Base-by-base conservation (phyloP, 768 basidiomycete species). In the Hericium rajendrae region DNA sequence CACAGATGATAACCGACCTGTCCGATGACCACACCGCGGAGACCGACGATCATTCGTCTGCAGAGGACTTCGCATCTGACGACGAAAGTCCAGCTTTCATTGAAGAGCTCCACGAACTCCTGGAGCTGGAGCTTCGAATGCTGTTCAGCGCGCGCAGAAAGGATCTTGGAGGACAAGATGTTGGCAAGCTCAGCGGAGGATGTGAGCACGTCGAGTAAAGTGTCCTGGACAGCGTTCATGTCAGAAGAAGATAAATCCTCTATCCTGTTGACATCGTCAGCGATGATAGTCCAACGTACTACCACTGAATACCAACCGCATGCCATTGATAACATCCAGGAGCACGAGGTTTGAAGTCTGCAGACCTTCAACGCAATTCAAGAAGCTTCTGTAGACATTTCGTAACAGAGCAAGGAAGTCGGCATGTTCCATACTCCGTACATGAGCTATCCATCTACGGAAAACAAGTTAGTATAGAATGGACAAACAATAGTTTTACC, bases 1-100 rank as follows among this genome's bases (percentile, higher is more conserved):
- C 4, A 4, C 10, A 15, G 5, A 38, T 13, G 22, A 32, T 38
- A 6, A 56, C 65, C 10, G 40, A 88, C 88, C 78, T 95, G 94
- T 54, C 83, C 78, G 48, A 94, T 84, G 53, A 93, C 80, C 2
- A 83, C 88, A 4, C 94, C 94, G 57, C 97, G 76, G 37, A 98
- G 74, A 6, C 91, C 88, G 56, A 97, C 91, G 57, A 97, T 94
- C 92, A 98, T 97, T 62, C 86, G 77, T 55, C 84, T 78, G 61
- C 88, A 91, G 28, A 97, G 75, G 28, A 85, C 81, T 68, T 99
- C 95, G 66, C 90, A 92, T 61, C 77, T 78, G 24, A 97, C 79
- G 9, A 98, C 92, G 63, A 98, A 98, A 24, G 78, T 71, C 95
- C 95, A 97, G 1, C 88, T 85, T 62, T 82, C 78, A 55, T 86